A percentile compares a stretch with the other conserved stretches of the same genome.
These are phyloP conservation scores for Epichloe elymi DNA, from an alignment of 2,329 filamentous ascomycete species.

Conservation along the genomic window DNA sequence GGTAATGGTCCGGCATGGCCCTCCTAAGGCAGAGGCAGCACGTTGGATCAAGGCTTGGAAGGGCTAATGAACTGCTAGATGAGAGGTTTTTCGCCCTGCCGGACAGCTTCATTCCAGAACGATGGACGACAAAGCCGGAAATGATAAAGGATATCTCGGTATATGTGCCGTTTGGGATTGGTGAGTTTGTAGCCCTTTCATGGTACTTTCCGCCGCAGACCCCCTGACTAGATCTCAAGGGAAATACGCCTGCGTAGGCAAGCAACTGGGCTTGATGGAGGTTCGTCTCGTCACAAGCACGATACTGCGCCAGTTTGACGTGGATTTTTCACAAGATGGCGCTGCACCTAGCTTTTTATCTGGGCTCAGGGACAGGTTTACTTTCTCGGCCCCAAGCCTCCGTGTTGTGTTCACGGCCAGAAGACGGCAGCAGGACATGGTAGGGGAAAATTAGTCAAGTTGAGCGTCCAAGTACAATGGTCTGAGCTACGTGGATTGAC, in stretches of 20 bases:
- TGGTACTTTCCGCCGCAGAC: not conserved
- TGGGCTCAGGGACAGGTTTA: too few relatives aligned
- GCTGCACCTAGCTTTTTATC: too few relatives aligned
- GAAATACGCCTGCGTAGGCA: conserved; percentile 22
- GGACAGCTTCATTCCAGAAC: conserved; percentile 20
- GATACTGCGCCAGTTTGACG: conserved; percentile 1
- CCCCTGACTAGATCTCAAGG: conserved; percentile 9
- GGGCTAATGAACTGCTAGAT: conserved; percentile 3
- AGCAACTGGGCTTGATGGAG: conserved; percentile 23
- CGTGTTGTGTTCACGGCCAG: too few relatives aligned
- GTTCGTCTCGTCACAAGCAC: conserved; percentile 6
- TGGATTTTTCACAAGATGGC: not conserved
- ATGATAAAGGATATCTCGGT: conserved; percentile 12
- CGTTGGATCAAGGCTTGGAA: not conserved
- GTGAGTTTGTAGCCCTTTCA: conserved; percentile 7
- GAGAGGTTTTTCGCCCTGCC: conserved; percentile 8
- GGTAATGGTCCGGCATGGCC: not conserved
- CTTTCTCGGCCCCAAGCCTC: too few relatives aligned
- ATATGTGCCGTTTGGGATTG: conserved; percentile 16
- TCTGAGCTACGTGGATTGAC: too few relatives aligned
- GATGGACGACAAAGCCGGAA: conserved; percentile 19
- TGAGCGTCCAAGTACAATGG: too few relatives aligned
- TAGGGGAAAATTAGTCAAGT: too few relatives aligned
- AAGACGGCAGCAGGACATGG: too few relatives aligned
- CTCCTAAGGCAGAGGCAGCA: not conserved